These are phyloP conservation scores for Mycena pura DNA, from an alignment of 768 basidiomycete species.

Conservation along the genomic window DNA sequence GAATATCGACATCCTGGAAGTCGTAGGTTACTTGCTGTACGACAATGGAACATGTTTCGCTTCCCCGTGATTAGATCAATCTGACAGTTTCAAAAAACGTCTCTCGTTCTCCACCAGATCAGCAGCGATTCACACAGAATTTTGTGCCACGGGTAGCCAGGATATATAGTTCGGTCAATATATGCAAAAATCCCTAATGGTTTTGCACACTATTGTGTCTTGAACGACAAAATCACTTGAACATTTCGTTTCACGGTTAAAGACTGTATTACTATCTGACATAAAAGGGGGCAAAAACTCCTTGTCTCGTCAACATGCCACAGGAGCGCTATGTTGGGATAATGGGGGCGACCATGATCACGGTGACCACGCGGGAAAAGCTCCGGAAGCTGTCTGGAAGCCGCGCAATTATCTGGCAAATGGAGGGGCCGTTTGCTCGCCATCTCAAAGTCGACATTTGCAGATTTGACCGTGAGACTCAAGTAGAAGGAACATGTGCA, in stretches of 20 bases:
- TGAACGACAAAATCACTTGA: too few relatives aligned
- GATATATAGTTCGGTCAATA: not conserved
- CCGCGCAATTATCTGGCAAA: not conserved
- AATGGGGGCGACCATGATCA: not conserved
- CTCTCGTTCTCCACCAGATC: not conserved
- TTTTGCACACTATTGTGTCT: too few relatives aligned
- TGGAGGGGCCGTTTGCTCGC: not conserved
- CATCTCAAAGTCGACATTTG: not conserved
- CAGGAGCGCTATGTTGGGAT: too few relatives aligned
- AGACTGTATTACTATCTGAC: too few relatives aligned
- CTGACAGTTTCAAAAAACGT: not conserved
- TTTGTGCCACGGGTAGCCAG: not conserved
- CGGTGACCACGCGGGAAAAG: not conserved
- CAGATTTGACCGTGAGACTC: not conserved
- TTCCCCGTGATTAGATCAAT: not conserved
- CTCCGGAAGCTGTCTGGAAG: not conserved
- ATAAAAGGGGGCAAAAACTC: too few relatives aligned
- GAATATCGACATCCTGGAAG: not conserved
- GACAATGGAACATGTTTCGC: not conserved
- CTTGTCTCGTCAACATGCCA: too few relatives aligned
- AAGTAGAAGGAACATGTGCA: not conserved
- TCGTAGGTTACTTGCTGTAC: not conserved
- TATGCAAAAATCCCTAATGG: not conserved
- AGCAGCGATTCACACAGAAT: not conserved
- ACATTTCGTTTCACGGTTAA: too few relatives aligned